Base-by-base conservation (phyloP, 2,329 filamentous ascomycete species). In the Diplocarpon rosae region DNA sequence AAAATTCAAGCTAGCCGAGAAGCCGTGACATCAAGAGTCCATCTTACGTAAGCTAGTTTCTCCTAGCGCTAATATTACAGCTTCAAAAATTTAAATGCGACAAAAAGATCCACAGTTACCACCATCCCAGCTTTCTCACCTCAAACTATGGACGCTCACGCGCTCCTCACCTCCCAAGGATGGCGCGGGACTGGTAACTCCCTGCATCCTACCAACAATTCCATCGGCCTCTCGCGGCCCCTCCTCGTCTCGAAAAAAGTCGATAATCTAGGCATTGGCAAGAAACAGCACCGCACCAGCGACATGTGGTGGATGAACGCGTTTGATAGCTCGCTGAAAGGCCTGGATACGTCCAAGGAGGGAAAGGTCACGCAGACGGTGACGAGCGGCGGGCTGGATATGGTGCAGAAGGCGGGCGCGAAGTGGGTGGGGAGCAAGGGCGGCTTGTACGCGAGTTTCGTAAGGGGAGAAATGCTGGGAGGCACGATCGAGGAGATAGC, bases 291-390 rank as follows among this genome's bases (percentile, higher is more conserved):
- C 45, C 52, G 50, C 16, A 70, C 72, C 64, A 76, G 72, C 55
- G 90, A 95, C 61, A 88, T 95, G 63, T 98, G 92, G 92, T 98
- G 92, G 92, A 73, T 95, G 65, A 83, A 86, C 47, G 92, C 92
- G 10, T 95, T 95, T 55, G 90, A 96, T 65, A 81, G 88, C 62
- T 88, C 89, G 45, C 69, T 95, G 52, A 84, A 92, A 63, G 84
- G 82, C 3, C 72, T 95, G 42, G 83, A 85, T 60, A 78, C 75
- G 1, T 70, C 72, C 17, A 70, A 71, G 52, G 65, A 75, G 53
- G 71, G 77, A 42, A 66, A 69, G 54, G 43, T 78, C 45, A 65
- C 74, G 54, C 66, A 82, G 69, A 73, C 75, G 47, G 62, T 76
- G 51, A 68, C 65, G 28, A 68, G 70, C 46, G 68, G 74, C 48